phyloP scores from a whole-genome alignment of 495 filamentous ascomycete genomes.

The Neurospora tetrasperma region DNA sequence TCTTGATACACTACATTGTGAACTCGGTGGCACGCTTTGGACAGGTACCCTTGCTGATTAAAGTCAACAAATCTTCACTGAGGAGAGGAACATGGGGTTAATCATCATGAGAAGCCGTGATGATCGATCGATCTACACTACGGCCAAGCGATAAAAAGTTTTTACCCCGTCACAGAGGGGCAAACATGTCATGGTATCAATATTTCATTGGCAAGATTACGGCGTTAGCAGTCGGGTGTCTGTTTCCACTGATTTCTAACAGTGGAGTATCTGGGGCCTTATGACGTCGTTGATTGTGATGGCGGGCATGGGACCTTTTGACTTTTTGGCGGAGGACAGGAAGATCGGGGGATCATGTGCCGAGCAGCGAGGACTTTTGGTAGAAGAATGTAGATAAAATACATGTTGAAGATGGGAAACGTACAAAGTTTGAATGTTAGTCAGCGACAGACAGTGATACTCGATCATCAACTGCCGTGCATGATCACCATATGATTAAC shows the following conservation, averaged over 20 bases:
- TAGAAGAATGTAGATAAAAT: too few species aligned
- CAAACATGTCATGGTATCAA: background rate
- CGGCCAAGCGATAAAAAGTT: background rate
- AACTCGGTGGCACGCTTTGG: too few species aligned
- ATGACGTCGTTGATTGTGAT: background rate
- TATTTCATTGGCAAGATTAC: background rate
- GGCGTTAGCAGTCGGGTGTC: background rate
- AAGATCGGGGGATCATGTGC: background rate
- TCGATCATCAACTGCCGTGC: background rate
- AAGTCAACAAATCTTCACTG: too few species aligned
- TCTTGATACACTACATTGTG: too few species aligned
- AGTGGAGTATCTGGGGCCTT: background rate
- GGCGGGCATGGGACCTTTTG: background rate
- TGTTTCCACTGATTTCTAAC: background rate
- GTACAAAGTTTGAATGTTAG: background rate
- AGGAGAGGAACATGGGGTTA: too few species aligned
- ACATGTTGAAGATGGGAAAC: background rate
- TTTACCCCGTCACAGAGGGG: background rate
- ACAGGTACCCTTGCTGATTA: too few species aligned
- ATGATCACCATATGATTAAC: background rate
- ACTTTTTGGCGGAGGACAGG: background rate
- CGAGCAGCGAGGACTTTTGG: background rate
- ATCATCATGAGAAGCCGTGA: too few species aligned
- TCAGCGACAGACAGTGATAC: background rate
- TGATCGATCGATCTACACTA: background rate